Evolutionary conservation across 495 filamentous ascomycete genomes (phyloP).

Genomic region (Trichocladium antarcticum): DNA sequence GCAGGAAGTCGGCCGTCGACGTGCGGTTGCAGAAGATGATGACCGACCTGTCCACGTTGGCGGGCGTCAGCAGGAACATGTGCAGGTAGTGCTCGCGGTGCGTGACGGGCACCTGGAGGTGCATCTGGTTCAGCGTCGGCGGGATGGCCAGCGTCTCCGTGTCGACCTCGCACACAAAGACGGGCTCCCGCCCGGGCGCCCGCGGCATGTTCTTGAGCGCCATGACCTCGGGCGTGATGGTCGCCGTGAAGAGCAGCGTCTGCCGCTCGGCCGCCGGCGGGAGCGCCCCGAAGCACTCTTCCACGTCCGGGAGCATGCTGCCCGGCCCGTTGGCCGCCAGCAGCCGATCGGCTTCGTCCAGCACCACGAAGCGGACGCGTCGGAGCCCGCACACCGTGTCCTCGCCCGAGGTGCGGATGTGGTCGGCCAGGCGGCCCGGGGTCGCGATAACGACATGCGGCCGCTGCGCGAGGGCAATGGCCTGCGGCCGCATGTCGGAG

Average conservation of each 20-base stretch:
- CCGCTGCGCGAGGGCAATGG: constrained; percentile 62
- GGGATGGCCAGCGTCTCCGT: constrained; percentile 65
- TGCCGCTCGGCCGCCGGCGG: constrained; percentile 64
- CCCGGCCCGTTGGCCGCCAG: constrained; percentile 53
- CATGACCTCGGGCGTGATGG: constrained; percentile 83
- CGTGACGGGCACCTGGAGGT: constrained; percentile 75
- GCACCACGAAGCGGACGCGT: constrained; percentile 70
- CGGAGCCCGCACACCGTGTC: constrained; percentile 76
- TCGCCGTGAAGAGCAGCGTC: constrained; percentile 93
- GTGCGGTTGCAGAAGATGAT: constrained; percentile 97
- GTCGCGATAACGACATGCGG: constrained; percentile 94
- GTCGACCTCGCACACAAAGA: constrained; percentile 82
- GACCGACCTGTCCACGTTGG: constrained; percentile 57
- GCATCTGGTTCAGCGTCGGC: constrained; percentile 67
- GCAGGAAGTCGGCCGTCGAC: constrained; percentile 73
- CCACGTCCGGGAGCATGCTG: constrained; percentile 87
- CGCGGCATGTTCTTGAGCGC: constrained; percentile 65
- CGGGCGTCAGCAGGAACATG: constrained; percentile 68
- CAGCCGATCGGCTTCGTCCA: constrained; percentile 93
- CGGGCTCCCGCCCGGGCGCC: constrained; percentile 53
- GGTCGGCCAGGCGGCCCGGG: constrained; percentile 86
- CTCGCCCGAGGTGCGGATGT: constrained; percentile 77
- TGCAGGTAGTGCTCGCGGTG: constrained; percentile 92
- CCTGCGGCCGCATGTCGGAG: constrained; percentile 83
- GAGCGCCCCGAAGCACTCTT: constrained; percentile 69